Evolutionary conservation across 495 filamentous ascomycete species (phyloP).

Genomic region (Beverwykella pulmonaria): DNA sequence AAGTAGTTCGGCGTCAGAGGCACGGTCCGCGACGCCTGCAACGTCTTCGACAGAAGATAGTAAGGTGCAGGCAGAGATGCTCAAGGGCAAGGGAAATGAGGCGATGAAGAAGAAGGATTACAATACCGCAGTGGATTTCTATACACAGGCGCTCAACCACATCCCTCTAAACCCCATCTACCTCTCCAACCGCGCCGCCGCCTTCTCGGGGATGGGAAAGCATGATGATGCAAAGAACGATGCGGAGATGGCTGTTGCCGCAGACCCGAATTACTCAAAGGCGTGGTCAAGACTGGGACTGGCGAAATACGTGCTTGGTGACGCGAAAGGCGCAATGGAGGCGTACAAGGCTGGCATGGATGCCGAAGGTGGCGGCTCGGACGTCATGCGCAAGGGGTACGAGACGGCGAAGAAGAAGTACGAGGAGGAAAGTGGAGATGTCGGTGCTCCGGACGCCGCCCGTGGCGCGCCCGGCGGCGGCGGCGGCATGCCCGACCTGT

Average conservation of each 20-base stretch:
- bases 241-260: constrained; percentile 81
- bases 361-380: constrained; percentile 85
- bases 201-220: constrained; percentile 76
- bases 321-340: constrained; percentile 88
- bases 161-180: constrained; percentile 90
- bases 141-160: constrained; percentile 79
- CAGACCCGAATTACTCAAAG: constrained; percentile 93
- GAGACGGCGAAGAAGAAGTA: constrained; percentile 86
- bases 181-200: constrained; percentile 95
- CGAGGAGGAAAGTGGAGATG: constrained; percentile 66
- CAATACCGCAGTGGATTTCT: constrained; percentile 73
- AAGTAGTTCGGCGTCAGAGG: constrained; percentile 8
- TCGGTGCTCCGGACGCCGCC: constrained; percentile 52
- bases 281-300: constrained; percentile 92
- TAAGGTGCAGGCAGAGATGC: constrained; percentile 70
- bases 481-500: constrained; percentile 77
- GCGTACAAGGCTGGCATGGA: constrained; percentile 93
- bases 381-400: constrained; percentile 90
- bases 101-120: constrained; percentile 95
- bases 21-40: constrained; percentile 23
- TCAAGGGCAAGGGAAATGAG: constrained; percentile 91
- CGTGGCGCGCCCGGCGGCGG: constrained; percentile 49
- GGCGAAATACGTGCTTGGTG: constrained; percentile 84
- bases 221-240: constrained; percentile 80
- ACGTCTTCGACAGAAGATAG: constrained; percentile 46